Percentiles rank a stretch among this genome's conserved stretches.
Conservation (phyloP, 2,329 filamentous ascomycete species). For the Cordyceps javanica region DNA sequence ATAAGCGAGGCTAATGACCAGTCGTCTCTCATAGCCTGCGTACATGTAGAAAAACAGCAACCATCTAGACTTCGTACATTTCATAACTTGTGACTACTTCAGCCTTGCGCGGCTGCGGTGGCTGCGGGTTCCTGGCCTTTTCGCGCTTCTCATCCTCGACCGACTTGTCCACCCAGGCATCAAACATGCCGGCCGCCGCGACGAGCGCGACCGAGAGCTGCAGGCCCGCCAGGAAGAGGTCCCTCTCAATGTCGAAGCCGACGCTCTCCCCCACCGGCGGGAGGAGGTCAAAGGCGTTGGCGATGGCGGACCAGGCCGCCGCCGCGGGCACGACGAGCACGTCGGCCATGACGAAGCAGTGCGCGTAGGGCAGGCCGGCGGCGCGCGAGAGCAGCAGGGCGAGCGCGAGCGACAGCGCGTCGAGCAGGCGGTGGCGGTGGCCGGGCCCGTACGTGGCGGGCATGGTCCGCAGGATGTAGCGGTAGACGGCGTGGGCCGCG, state of each 20-base stretch:
- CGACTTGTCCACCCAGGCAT: neutral
- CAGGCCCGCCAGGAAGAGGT: conserved; percentile 6
- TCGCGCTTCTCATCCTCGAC: neutral
- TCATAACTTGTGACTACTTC: neutral
- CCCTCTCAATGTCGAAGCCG: neutral
- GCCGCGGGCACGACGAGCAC: conserved; percentile 9
- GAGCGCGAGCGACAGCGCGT: conserved; percentile 10
- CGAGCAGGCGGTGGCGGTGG: conserved; percentile 7
- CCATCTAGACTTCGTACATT: neutral
- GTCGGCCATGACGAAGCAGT: conserved; percentile 15
- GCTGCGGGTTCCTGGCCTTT: neutral
- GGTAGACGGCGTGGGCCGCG: conserved; percentile 12
- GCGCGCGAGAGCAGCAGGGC: conserved; percentile 2
- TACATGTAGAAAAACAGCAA: neutral
- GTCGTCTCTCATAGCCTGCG: too few relatives aligned
- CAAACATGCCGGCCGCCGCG: conserved; percentile 2
- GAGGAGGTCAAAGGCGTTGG: conserved; percentile 6
- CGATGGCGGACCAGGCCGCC: conserved; percentile 11
- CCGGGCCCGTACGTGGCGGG: conserved; percentile 6
- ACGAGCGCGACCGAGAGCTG: conserved; percentile 4
- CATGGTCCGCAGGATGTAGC: conserved; percentile 11
- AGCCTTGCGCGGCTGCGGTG: neutral
- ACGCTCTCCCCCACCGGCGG: neutral
- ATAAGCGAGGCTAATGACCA: too few relatives aligned
- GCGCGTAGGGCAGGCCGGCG: conserved; percentile 6